Base-by-base conservation (phyloP, 2,329 filamentous ascomycete species). In the Paraphaeosphaeria sporulosa region DNA sequence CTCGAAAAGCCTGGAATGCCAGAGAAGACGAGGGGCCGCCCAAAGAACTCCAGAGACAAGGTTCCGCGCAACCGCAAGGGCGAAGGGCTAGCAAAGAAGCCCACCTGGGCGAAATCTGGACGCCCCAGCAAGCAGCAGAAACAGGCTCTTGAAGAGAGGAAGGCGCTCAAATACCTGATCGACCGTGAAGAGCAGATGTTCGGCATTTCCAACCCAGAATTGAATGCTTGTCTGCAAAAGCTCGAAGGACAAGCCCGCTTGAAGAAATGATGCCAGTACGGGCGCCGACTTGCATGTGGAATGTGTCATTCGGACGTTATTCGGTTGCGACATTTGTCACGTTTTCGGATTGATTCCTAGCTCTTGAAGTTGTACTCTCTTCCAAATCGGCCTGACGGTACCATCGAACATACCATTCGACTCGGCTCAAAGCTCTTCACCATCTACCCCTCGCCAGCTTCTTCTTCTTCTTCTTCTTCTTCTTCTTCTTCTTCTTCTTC, bases 401-500 rank as follows among this genome's bases (percentile, higher is more conserved):
- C 25, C 6, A 27, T 27, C 25, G 25, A 27, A 27, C 25, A 27
- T 27, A 27, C 6, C 6, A 27, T 5, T 9, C 30, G 30, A 12
- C 30, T 12, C 30, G 30, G 8, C 44, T 25, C n/a, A 25, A 12
- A 13, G 13, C 23, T 48, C 25, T 30, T 17, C 5, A 51, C 21
- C 34, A 40, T 40, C 38, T 40, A 40, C 38, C 30, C 46, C 19
- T 50, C 46, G 15, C 21, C 13, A 32, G 30, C 30, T 32, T 32
- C 30, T 12, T 21, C 42, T 36, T n/a, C 19, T 40, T n/a, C 27
- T n/a, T n/a, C 30, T 12, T 21, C 42, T 36, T 12, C 19, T 25
- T 58, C 40, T 40, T 51, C 59, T 30, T 62, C 38, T 10, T n/a
- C 30, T 12, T 21, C 42, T 36, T 12, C 19, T 25, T 58, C 40